phyloP scores from a whole-genome alignment of 257 asterid genomes.

The Plantago ovata region DNA sequence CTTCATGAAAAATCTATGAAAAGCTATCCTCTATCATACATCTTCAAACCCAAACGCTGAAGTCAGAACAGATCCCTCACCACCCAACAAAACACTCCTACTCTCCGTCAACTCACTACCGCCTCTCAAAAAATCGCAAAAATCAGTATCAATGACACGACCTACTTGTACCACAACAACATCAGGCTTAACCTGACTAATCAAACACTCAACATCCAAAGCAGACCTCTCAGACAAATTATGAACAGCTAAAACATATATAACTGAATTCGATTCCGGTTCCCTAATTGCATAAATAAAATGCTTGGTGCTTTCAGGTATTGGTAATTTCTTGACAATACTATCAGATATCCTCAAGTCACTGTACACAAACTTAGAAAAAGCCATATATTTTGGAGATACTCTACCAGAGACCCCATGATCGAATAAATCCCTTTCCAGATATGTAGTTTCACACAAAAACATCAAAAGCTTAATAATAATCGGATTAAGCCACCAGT shows the following conservation, averaged over 20 bases:
- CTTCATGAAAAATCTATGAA: too few relatives aligned
- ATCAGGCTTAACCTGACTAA: slow-evolving; percentile 73
- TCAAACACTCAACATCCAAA: slow-evolving; percentile 67
- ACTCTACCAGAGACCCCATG: slow-evolving; percentile 44
- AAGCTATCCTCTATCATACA: too few relatives aligned
- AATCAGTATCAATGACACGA: slow-evolving; percentile 26
- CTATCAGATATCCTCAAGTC: slow-evolving; percentile 74
- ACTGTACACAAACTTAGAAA: slow-evolving; percentile 39
- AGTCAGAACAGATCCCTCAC: slow-evolving; percentile 51
- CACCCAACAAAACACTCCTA: slow-evolving; percentile 11
- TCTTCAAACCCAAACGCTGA: slow-evolving; percentile 76
- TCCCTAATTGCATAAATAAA: slow-evolving; percentile 76
- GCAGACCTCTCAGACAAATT: slow-evolving; percentile 82
- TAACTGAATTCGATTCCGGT: slow-evolving; percentile 54
- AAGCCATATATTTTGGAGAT: slow-evolving; percentile 65
- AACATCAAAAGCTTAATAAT: slow-evolving; percentile 15
- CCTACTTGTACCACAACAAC: slow-evolving; percentile 89
- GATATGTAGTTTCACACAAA: neutral
- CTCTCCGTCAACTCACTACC: slow-evolving; percentile 15
- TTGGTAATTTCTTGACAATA: slow-evolving; percentile 53
- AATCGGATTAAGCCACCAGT: neutral
- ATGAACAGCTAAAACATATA: slow-evolving; percentile 72
- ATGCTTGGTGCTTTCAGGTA: slow-evolving; percentile 73
- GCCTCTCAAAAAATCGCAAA: slow-evolving; percentile 23
- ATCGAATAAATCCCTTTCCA: neutral